Evolutionary conservation across 257 asterid genomes (phyloP), one percentile per base, ranked within the genome.

Genomic region (Echites panduratus): DNA sequence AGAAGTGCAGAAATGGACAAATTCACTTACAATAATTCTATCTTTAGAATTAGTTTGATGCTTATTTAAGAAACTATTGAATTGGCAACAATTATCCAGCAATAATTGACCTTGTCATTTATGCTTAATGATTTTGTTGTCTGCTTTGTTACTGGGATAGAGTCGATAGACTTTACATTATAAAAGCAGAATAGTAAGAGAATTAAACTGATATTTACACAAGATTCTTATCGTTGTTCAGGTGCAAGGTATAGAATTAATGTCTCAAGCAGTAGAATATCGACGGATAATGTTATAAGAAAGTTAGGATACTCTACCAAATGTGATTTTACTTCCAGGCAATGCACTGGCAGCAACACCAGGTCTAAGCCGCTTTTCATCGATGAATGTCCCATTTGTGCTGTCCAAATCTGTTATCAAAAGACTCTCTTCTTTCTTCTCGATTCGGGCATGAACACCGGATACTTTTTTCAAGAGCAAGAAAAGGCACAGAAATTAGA

Each of bases 321-420:
- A 91, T 69, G 87, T 81, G 54, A 91, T 77, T 73, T 81, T 87
- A 81, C 79, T 89, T 79, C 98, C 96, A 40, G 98, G 89, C 11
- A 79, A 70, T 69, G 96, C 98, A 73, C 85, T 71, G 38, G 81
- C 82, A 56, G 83, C 85, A 56, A 89, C 87, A 57, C 98, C 97
- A 32, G 97, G 97, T 64, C 66, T 81, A 40, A 93, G 93, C 67
- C 97, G 81, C 54, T 70, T 89, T 70, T 87, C 96, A 24, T 77
- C 95, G 1, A 93, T 81, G 82, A 85, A 93, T 19, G 98, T 93
- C 29, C 98, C 96, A 32, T 93, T 93, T 45, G 98, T 93, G 95
- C 97, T 89, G 81, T 93, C 93, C 77, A 93, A 83, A 82, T 93
- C 98, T 32, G 91, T 89, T 24, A 93, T 78, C 79, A 90, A 73